Evolutionary conservation across 768 basidiomycete species (phyloP), one percentile per base, ranked within the genome.

Genomic region (Naganishia randhawae): DNA sequence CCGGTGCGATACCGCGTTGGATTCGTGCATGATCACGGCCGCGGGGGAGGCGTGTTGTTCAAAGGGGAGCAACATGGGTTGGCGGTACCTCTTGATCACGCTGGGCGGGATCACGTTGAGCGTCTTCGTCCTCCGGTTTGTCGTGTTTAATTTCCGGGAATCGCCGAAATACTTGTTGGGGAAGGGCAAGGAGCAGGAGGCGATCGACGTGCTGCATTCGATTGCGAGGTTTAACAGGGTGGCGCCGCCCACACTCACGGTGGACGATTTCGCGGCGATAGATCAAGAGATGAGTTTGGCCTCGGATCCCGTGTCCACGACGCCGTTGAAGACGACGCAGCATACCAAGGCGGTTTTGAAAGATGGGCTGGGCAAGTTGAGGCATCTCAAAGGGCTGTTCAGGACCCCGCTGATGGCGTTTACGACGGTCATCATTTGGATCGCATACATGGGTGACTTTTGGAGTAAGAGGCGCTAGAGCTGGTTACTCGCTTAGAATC

Each of bases 161-260:
- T 85, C 85, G 0, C 84, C 86, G 10, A 87, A 87, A 72, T 88
- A 84, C 76, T 82, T 87, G 25, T 79, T 86, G 27, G 83, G 82
- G 5, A 83, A 85, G 72, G 85, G 85, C 29, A 83, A 83, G 48
- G 86, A 88, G 71, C 80, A 81, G 54, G 85, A 86, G 51, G 86
- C 86, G 7, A 80, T 87, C 54, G 77, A 80, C 8, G 81, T 82
- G 22, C 61, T 82, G n/a, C 73, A 81, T 70, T 67, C 67, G 25
- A 80, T 82, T 66, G 82, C 81, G 14, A 68, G 66, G 31, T 82
- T 79, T 79, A 82, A 82, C 75, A 71, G 71, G 48, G 71, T 73
- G 7, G 71, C 77, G 0, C 63, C 71, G 1, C 80, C 81, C 3
- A 67, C 67, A 3, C 73, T 81, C 39, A 80, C 78, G 9, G 65